Evolutionary conservation across 768 basidiomycete species (phyloP), one percentile per base, ranked within the genome.

Genomic region (Boletellus ananas): DNA sequence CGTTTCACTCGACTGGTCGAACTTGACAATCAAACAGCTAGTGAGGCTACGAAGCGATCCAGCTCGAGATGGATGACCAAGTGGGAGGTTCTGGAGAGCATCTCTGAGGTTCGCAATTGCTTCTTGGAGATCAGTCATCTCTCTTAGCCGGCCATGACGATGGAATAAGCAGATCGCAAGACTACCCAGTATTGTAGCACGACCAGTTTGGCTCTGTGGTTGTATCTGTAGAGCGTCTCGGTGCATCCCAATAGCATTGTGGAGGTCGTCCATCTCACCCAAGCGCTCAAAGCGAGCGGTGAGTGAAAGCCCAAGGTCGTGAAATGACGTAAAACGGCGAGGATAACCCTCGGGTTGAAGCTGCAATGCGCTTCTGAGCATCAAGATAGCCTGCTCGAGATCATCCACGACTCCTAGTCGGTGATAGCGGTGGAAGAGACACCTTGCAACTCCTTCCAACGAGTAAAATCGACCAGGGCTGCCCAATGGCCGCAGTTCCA

Each of bases 81-180:
- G 4, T 27, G 25, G 25, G 25, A 27, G 8, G 8, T 8, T 4
- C 8, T 27, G 25, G 8, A 27, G 25, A 27, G 25, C 4, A 27
- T 27, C 25, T 27, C 25, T 27, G 8, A 4, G 8, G 25, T 4
- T 27, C 25, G 8, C 25, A 27, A 27, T 27, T 8, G 25, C 25
- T 27, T 27, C 25, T 27, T 27, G 4, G 25, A 27, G 25, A 8
- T 27, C 25, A 8, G 25, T 8, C 25, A 27, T 4, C 25, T 27
- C 25, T 27, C 8, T 27, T 8, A 27, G 25, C 8, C 25, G 25
- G 25, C 8, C 25, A 8, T 27, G 8, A 27, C 25, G 25, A 27
- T 27, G 25, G 25, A 27, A 48, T 6, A 90, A 34, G 45, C 20
- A 36, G 16, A n/a, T 11, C 6, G 35, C 35, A 7, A 45, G 34